phyloP scores from a whole-genome alignment of 202 grass and related monocot species.

The Digitaria exilis region DNA sequence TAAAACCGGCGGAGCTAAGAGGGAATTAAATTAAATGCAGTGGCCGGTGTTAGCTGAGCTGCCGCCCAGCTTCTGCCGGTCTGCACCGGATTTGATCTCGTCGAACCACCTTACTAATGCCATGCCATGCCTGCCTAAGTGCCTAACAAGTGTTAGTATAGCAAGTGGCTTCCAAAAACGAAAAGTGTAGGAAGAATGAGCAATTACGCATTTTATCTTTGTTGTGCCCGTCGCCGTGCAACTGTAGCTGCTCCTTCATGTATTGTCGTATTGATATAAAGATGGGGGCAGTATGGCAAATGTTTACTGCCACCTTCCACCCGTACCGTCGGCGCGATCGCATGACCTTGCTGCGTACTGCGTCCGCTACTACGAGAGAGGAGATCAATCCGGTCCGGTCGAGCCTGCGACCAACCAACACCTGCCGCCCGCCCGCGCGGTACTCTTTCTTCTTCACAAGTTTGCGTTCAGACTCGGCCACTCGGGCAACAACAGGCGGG shows the following conservation, averaged over 20 bases:
- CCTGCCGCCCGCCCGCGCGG: not conserved
- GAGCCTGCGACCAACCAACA: constrained; percentile 19
- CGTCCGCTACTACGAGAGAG: not conserved
- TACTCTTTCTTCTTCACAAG: not conserved
- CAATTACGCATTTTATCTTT: no score
- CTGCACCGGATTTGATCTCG: not conserved
- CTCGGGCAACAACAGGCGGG: not conserved
- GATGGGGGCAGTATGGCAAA: no score
- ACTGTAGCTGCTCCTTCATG: no score
- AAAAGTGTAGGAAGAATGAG: no score
- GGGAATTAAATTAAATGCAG: not conserved
- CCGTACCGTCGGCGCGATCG: no score
- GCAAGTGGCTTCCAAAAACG: no score
- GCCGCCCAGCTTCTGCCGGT: not conserved
- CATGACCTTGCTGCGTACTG: no score
- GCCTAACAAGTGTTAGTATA: not conserved
- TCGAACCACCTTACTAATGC: not conserved
- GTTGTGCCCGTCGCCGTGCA: no score
- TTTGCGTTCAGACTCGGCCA: not conserved
- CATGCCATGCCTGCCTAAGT: not conserved
- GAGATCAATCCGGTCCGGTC: not conserved
- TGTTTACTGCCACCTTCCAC: no score
- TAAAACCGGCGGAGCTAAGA: no score
- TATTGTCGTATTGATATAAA: no score
- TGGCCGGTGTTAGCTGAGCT: not conserved